Evolutionary conservation across 495 filamentous ascomycete genomes (phyloP), one percentile per base, ranked within the genome.

Genomic region (Bacidia gigantensis): DNA sequence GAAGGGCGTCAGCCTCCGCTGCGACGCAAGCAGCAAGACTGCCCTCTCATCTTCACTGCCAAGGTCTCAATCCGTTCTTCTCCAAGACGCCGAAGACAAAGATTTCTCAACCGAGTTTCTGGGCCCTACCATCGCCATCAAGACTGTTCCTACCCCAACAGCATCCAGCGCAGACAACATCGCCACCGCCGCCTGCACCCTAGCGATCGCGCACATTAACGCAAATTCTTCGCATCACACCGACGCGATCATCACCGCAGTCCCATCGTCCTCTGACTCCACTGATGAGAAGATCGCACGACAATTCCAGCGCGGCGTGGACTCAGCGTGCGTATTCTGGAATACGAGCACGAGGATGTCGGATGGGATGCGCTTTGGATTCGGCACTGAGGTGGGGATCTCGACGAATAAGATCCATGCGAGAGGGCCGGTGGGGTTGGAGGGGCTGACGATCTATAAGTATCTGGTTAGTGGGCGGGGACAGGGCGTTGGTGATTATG

Each of bases 341-440:
- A 99, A 99, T 63, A 84, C 89, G 17, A 93, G 87, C 17, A 92
- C 87, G 11, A 76, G 92, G 20, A 92, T 99, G 67, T 88, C 90
- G 2, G 92, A 99, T 62, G 92, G 92, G 2, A 95, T 93, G 82
- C 76, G 92, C 25, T 99, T 87, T 65, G 92, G 92, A 2, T 97
- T 99, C 69, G 92, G 92, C 26, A 96, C 92, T 0, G 92, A 99
- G 66, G 92, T 98, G 1, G 92, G 92, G 38, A 95, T 98, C 64
- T 93, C 86, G 67, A 98, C 92, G 42, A 98, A 97, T 68, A 98
- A 97, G 69, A 95, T 98, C 49, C 92, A 98, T 61, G 84, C 87
- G 7, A 74, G 92, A 35, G 92, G 92, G 1, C 92, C 92, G 0
- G 92, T 98, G 11, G 92, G 92, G 14, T 67, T 98, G 42, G 90